Conservation (phyloP, 2,329 filamentous ascomycete genomes). For the Phialophora expanda region DNA sequence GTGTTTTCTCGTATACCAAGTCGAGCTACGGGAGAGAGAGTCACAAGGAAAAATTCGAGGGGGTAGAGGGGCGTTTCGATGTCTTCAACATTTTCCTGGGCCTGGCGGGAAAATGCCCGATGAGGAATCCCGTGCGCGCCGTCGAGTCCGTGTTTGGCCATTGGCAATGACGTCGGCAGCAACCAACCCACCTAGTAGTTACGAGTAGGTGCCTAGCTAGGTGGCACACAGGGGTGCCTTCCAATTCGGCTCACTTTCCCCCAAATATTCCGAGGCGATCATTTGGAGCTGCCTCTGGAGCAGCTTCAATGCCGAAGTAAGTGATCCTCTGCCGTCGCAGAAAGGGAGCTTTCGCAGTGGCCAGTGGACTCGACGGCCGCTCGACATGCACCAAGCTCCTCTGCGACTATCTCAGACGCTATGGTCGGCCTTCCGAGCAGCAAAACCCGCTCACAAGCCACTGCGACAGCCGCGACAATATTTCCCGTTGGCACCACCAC, state of each 20-base stretch:
- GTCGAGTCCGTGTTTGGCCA: not conserved
- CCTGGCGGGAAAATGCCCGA: conserved; percentile 15
- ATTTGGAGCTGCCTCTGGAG: conserved; percentile 8
- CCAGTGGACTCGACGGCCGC: conserved; percentile 11
- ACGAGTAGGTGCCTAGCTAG: too few species aligned
- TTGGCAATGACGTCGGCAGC: conserved; percentile 3
- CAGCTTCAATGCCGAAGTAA: conserved; percentile 1
- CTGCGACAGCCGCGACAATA: conserved; percentile 23
- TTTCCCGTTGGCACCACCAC: conserved; percentile 15
- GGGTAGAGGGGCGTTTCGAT: not conserved
- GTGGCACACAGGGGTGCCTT: too few species aligned
- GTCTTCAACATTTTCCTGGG: conserved; percentile 7
- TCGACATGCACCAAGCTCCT: conserved; percentile 41
- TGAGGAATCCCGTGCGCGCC: conserved; percentile 11
- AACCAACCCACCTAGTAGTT: too few species aligned
- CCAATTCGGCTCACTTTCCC: conserved; percentile 21
- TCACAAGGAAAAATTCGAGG: not conserved
- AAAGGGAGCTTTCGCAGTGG: not conserved
- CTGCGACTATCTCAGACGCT: conserved; percentile 39
- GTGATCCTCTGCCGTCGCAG: not conserved
- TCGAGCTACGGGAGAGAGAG: not conserved
- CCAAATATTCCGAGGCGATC: not conserved
- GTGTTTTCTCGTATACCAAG: not conserved
- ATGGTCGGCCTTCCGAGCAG: conserved; percentile 40
- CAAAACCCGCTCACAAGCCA: conserved; percentile 32